Evolutionary conservation across 2,329 filamentous ascomycete species (phyloP).

Genomic region (Aspergillus ruber): DNA sequence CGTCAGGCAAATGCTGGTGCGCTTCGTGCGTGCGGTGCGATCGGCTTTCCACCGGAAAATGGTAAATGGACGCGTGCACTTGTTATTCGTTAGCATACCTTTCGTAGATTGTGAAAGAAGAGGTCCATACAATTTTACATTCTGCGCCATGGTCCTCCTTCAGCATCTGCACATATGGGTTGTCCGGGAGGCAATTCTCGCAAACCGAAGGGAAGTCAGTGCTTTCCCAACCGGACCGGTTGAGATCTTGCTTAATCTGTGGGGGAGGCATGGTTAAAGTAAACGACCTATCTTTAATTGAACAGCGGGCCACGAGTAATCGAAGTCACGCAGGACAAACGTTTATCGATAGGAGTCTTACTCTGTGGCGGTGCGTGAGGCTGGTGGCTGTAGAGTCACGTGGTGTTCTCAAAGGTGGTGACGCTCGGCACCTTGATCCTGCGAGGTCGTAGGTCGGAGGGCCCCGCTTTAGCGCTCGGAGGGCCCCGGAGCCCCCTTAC

Average conservation of each 20-base stretch:
- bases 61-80: constrained; percentile 89
- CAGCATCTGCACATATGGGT: constrained; percentile 97
- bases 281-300: neutral
- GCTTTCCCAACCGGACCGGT: constrained; percentile 92
- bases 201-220: constrained; percentile 48
- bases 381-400: too few relatives aligned
- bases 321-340: neutral
- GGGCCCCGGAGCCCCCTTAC: too few relatives aligned
- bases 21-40: constrained; percentile 83
- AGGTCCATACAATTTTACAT: constrained; percentile 56
- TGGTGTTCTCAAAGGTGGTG: too few relatives aligned
- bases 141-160: constrained; percentile 93
- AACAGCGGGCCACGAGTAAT: neutral
- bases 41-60: constrained; percentile 93
- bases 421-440: too few relatives aligned
- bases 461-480: too few relatives aligned
- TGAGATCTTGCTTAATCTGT: constrained; percentile 93
- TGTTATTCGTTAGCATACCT: constrained; percentile 3
- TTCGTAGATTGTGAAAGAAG: neutral
- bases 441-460: too few relatives aligned
- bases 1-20: constrained; percentile 91
- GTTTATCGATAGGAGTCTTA: constrained; percentile 10
- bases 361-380: neutral
- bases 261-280: constrained; percentile 58
- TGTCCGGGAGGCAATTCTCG: constrained; percentile 91